Percentiles rank a stretch among this genome's conserved stretches.
These are phyloP conservation scores for Fusarium poae DNA, from an alignment of 2,329 filamentous ascomycete species.

Conservation along the genomic window DNA sequence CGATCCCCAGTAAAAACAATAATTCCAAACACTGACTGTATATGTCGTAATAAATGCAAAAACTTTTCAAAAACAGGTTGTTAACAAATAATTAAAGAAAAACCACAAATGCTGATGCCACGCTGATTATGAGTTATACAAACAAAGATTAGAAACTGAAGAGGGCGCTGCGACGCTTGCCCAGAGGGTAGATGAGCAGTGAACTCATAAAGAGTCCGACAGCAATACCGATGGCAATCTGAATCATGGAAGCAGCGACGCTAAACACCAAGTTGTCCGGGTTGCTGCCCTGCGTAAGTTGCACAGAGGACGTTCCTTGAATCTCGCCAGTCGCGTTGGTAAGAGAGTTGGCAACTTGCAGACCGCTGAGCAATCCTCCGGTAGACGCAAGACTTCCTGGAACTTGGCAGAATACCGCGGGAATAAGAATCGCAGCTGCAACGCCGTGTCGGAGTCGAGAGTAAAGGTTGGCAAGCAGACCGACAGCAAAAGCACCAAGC, in stretches of 20 bases:
- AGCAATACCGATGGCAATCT: conserved; percentile 66
- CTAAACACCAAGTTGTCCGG: conserved; percentile 59
- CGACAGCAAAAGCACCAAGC: conserved; percentile 80
- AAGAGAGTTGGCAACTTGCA: conserved; percentile 60
- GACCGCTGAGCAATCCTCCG: conserved; percentile 61
- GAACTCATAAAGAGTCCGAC: conserved; percentile 65
- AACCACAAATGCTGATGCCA: conserved; percentile 21
- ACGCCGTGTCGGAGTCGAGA: conserved; percentile 69
- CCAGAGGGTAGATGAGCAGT: conserved; percentile 63
- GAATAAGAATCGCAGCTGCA: conserved; percentile 61
- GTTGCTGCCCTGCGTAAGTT: conserved; percentile 36
- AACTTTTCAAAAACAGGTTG: conserved; percentile 13
- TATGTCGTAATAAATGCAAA: conserved; percentile 3
- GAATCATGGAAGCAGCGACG: conserved; percentile 64
- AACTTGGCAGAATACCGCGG: conserved; percentile 63
- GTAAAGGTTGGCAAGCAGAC: conserved; percentile 82
- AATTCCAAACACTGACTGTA: neutral
- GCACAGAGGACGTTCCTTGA: conserved; percentile 53
- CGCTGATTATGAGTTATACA: conserved; percentile 12
- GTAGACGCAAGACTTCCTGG: conserved; percentile 63
- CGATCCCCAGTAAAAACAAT: conserved; percentile 1
- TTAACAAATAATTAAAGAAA: neutral
- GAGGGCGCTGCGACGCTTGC: conserved; percentile 63
- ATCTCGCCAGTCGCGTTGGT: conserved; percentile 54
- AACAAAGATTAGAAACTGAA: conserved; percentile 59